A percentile compares a stretch with the other conserved stretches of the same genome.
Conservation (phyloP, 2,329 filamentous ascomycete species). For the Pseudogymnoascus sp. region DNA sequence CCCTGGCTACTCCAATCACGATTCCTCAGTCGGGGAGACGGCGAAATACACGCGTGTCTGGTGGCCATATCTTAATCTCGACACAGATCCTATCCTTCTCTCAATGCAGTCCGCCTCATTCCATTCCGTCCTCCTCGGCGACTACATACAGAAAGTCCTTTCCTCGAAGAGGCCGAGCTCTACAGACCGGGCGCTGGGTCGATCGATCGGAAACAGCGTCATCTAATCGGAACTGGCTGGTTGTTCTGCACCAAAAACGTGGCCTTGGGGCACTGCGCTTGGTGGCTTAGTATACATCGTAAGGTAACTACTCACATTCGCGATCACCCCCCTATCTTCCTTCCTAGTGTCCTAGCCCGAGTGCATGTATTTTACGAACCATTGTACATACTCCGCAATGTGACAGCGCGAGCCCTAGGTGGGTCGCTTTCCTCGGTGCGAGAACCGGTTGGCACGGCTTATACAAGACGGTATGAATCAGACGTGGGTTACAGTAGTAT, state of each 20-base stretch:
- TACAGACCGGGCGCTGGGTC: neutral
- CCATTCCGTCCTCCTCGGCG: neutral
- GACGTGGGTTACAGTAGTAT: neutral
- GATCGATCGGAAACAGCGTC: neutral
- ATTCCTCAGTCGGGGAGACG: neutral
- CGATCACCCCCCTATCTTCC: too few relatives aligned
- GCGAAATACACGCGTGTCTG: neutral
- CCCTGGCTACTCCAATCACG: too few relatives aligned
- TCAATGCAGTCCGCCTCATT: neutral
- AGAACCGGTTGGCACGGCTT: neutral
- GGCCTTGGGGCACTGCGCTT: too few relatives aligned
- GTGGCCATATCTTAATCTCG: neutral
- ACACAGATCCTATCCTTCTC: neutral
- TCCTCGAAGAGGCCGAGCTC: neutral
- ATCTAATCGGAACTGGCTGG: neutral
- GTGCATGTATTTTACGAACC: neutral
- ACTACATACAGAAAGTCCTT: neutral
- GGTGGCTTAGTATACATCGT: too few relatives aligned
- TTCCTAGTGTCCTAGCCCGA: too few relatives aligned
- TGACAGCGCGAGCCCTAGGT: too few relatives aligned
- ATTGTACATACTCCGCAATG: neutral
- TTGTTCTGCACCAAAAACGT: too few relatives aligned
- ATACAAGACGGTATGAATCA: neutral
- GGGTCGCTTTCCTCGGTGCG: neutral
- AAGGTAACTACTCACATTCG: too few relatives aligned